Base-by-base conservation (phyloP, 2,329 filamentous ascomycete genomes). In the Cladophialophora psammophila region DNA sequence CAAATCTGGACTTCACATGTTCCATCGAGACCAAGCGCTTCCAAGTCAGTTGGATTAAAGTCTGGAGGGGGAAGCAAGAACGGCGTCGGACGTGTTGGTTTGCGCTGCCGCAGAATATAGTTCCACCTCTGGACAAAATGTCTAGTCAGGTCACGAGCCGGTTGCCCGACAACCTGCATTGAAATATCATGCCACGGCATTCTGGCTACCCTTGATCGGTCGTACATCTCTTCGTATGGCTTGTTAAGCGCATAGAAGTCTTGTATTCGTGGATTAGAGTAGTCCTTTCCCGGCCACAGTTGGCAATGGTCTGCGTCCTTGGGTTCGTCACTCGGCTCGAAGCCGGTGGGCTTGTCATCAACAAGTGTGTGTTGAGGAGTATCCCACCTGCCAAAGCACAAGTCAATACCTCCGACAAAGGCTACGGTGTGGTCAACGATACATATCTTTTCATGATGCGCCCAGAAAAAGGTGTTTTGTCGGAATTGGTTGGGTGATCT, bases 151-250 rank as follows among this genome's bases (percentile, higher is more conserved):
- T 99, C 95, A 72, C 95, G 88, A 12, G 95, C 94, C 2, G 95
- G 95, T 77, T 98, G 95, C 3, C 95, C 95, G 52, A 98, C 93
- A 50, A 99, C 90, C 78, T 98, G 95, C 95, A 99, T 98, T 2
- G 91, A 89, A 69, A 99, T 93, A 78, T 99, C 95, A 75, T 99
- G 95, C 95, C 95, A 99, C 1, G 95, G 94, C 95, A 98, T 99
- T 69, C 95, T 86, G 1, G 95, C 93, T 18, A 94, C 87, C 76
- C 91, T 91, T 67, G 88, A 90, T 63, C 95, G 90, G 78, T 98
- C 93, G 75, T 98, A 99, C 95, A 98, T 98, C 79, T 99, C 95
- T 75, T 97, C 95, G 75, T 98, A 98, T 1, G 95, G 95, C 77
- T 96, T 93, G 76, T 95, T 91, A 32, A 99, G 86, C 65, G 90